phyloP scores from a whole-genome alignment of 176 grass and related monocot species.

The Rhynchospora tenuis region DNA sequence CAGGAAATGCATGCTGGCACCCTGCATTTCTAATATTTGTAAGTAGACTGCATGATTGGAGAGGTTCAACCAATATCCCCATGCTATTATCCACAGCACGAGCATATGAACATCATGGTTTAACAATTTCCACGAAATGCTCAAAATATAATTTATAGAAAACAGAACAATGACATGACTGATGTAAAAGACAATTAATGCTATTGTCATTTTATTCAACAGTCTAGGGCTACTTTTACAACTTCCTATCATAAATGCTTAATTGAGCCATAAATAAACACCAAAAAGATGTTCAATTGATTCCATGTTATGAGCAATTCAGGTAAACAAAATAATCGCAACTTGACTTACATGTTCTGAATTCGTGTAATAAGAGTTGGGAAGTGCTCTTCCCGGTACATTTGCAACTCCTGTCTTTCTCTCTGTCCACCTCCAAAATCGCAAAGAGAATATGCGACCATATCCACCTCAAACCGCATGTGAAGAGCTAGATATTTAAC shows the following conservation, averaged over 20 bases:
- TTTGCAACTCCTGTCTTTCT: conserved; percentile 66
- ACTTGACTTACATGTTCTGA: conserved; percentile 42
- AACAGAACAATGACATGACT: background rate
- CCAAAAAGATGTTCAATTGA: background rate
- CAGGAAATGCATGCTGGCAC: background rate
- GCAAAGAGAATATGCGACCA: conserved; percentile 96
- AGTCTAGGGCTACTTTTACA: background rate
- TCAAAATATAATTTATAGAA: background rate
- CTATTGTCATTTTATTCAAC: background rate
- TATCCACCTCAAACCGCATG: conserved; percentile 95
- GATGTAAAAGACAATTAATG: background rate
- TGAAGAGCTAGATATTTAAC: conserved; percentile 76
- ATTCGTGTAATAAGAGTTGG: conserved; percentile 48
- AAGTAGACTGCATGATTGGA: background rate
- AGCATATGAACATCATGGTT: background rate
- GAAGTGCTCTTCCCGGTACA: conserved; percentile 80
- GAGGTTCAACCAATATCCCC: background rate
- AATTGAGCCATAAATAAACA: background rate
- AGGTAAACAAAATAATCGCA: background rate
- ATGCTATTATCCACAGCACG: background rate
- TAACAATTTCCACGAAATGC: background rate
- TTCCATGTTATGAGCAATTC: background rate
- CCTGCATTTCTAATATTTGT: background rate
- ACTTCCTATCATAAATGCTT: background rate
- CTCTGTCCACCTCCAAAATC: conserved; percentile 79